phyloP scores from a whole-genome alignment of 257 asterid genomes.

The Prunella vulgaris region DNA sequence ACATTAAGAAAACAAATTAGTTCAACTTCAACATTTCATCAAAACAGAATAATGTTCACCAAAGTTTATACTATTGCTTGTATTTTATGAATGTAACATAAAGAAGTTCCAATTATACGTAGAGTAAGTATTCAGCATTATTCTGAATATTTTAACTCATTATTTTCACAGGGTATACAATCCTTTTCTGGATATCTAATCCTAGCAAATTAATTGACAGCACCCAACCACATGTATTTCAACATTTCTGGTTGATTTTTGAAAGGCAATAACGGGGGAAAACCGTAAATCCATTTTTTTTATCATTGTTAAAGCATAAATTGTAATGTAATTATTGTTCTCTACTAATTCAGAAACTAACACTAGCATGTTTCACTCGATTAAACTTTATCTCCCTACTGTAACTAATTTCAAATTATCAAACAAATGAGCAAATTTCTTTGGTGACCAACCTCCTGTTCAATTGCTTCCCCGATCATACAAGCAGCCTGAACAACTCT shows the following conservation, averaged over 20 bases:
- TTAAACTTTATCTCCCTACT: not conserved
- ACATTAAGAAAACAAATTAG: not conserved
- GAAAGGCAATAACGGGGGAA: not conserved
- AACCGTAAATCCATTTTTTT: not conserved
- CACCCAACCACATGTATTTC: conserved; percentile 1
- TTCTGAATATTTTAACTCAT: not conserved
- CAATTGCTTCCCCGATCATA: conserved; percentile 72
- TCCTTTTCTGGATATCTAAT: not conserved
- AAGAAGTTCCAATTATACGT: conserved; percentile 2
- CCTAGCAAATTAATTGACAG: conserved; percentile 6
- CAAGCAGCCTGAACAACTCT: conserved; percentile 76
- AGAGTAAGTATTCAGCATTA: not conserved
- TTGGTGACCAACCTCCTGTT: conserved; percentile 71
- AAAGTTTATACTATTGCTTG: not conserved
- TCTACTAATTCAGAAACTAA: conserved; percentile 8
- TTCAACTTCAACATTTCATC: not conserved
- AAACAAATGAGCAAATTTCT: not conserved
- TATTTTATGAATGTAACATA: not conserved
- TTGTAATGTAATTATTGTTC: conserved; percentile 1
- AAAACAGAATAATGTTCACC: not conserved
- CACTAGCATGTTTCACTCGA: conserved; percentile 10
- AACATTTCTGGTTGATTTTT: not conserved
- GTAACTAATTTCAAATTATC: not conserved
- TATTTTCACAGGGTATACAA: not conserved
- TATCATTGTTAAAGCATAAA: not conserved